phyloP scores from a whole-genome alignment of 768 basidiomycete species.

The Holtermanniella nyarrowii region DNA sequence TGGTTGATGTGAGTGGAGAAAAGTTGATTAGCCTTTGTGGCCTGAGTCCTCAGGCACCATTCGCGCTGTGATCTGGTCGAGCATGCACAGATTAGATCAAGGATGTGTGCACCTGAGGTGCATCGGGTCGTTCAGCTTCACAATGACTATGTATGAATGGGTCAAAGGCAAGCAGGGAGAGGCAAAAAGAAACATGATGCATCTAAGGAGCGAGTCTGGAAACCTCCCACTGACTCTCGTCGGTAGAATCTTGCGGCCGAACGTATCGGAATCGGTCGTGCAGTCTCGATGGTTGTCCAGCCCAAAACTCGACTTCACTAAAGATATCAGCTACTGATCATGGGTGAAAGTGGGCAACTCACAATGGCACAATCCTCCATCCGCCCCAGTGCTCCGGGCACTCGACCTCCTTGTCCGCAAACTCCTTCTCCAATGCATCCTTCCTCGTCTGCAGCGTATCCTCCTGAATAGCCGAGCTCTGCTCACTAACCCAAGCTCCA shows the following conservation, averaged over 20 bases:
- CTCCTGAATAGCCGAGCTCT: slow-evolving; percentile 68
- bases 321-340: slow-evolving; percentile 5
- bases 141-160: no score
- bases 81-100: background rate
- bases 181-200: no score
- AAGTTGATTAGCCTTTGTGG: background rate
- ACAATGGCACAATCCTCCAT: slow-evolving; percentile 88
- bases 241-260: slow-evolving; percentile 41
- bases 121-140: no score
- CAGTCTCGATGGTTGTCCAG: slow-evolving; percentile 85
- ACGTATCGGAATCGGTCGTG: slow-evolving; percentile 70
- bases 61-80: background rate
- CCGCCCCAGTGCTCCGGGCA: slow-evolving; percentile 93
- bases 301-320: slow-evolving; percentile 95
- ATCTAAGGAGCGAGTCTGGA: slow-evolving; percentile 65
- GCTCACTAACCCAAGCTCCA: slow-evolving; percentile 88
- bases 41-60: background rate
- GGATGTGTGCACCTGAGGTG: no score
- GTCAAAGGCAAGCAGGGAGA: no score
- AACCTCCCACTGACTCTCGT: slow-evolving; percentile 59
- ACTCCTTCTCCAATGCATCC: slow-evolving; percentile 51
- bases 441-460: slow-evolving; percentile 57
- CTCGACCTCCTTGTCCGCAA: slow-evolving; percentile 53
- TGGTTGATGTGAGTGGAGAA: background rate
- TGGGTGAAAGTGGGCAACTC: slow-evolving; percentile 32